Base-by-base conservation (phyloP, 345 rosid species). In the Aquilaria malaccensis region DNA sequence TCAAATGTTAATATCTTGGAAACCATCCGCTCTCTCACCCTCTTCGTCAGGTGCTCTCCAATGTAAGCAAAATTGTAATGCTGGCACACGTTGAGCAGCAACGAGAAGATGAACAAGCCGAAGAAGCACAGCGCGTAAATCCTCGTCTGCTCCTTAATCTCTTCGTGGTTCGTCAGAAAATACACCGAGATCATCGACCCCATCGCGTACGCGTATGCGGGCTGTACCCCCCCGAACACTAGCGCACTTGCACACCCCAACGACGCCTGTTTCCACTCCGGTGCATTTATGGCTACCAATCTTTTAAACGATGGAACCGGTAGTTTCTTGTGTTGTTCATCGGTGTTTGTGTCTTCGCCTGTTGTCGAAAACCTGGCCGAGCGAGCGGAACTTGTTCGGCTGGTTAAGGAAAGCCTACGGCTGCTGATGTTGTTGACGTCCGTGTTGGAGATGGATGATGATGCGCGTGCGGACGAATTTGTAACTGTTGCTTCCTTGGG, bases 261-360 rank as follows among this genome's bases (percentile, higher is more conserved):
- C 50, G 59, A 54, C 0, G 81, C 94, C 2, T 89, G 89, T 66
- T 74, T 89, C 94, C 94, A 89, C 59, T 86, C 89, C 0, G 91
- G 87, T 29, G 55, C 50, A 62, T 86, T 89, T 83, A 89, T 60
- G 0, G 89, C 88, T 50, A 86, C 22, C 60, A 86, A 58, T 64
- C 91, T 84, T 66, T 53, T 71, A 60, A 84, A 79, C 2, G 96
- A 84, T 6, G 94, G 91, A 13, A 70, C 65, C 0, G 72, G 68
- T 13, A 52, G 32, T 47, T 84, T 74, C 22, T 22, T 22, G 22
- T 22, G 22, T 22, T 22, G 22, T 7, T 64, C 57, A 22, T 77
- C 74, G 56, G 65, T 67, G 51, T 6, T 55, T 5, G 22, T 32
- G 10, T 50, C 48, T 13, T 68, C 76, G 15, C 33, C 56, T 22